Evolutionary conservation across 768 basidiomycete genomes (phyloP).

Genomic region (Aureoboletus auriporus): DNA sequence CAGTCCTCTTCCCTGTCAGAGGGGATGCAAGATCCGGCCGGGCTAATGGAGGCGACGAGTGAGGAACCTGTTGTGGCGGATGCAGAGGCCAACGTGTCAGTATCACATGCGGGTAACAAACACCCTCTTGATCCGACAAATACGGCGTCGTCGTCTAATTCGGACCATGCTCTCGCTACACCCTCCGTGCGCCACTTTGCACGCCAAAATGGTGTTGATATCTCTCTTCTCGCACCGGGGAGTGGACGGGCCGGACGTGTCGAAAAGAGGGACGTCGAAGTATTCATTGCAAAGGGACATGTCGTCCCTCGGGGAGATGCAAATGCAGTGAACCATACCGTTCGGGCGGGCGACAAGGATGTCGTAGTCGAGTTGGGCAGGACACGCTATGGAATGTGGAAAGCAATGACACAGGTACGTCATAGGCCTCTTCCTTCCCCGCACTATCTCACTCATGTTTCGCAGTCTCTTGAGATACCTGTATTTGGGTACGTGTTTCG

Average conservation of each 20-base stretch:
- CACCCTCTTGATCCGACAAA: conserved; percentile 69
- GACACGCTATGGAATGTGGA: conserved; percentile 84
- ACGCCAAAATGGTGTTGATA: conserved; percentile 57
- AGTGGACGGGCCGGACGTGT: conserved; percentile 74
- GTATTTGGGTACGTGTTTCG: conserved; percentile 64
- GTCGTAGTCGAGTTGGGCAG: conserved; percentile 67
- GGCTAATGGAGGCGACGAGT: too few relatives aligned
- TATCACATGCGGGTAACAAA: conserved; percentile 14
- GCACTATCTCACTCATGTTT: neutral
- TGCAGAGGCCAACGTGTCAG: neutral
- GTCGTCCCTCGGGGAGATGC: neutral
- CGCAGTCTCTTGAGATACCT: conserved; percentile 78
- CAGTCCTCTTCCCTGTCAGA: neutral
- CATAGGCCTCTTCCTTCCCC: neutral
- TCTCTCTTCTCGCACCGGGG: conserved; percentile 54
- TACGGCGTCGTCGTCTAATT: conserved; percentile 9
- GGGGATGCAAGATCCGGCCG: conserved; percentile 15
- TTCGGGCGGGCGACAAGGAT: conserved; percentile 34
- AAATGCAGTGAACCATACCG: neutral
- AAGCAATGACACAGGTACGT: conserved; percentile 78
- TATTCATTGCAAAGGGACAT: conserved; percentile 38
- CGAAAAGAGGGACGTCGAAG: conserved; percentile 70
- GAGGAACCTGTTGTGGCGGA: neutral
- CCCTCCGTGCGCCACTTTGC: conserved; percentile 81
- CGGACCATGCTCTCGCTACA: conserved; percentile 53